Percentiles rank a stretch among this genome's conserved stretches.
Evolutionary conservation across 2,329 filamentous ascomycete species (phyloP).

Genomic region (Fusarium floridanum): DNA sequence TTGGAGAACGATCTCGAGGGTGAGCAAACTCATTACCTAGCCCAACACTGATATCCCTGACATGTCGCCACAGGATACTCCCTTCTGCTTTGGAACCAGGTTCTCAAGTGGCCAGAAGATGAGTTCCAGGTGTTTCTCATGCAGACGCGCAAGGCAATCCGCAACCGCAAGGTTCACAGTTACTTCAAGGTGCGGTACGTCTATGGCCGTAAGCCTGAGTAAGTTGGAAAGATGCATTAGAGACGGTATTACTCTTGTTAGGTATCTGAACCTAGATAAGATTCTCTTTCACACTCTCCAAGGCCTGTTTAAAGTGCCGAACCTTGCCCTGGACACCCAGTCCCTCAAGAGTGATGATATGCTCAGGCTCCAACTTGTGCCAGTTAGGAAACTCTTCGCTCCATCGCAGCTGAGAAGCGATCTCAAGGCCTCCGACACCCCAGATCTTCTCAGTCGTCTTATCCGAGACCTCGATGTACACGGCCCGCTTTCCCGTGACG

Average conservation of each 20-base stretch:
- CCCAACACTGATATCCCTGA: not conserved
- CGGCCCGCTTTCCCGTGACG: not conserved
- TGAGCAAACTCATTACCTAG: not conserved
- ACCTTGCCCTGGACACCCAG: not conserved
- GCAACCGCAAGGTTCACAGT: conserved; percentile 17
- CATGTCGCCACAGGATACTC: conserved; percentile 8
- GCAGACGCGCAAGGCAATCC: conserved; percentile 18
- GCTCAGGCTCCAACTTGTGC: not conserved
- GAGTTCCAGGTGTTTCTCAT: conserved; percentile 20
- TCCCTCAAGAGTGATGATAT: not conserved
- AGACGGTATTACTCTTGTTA: not conserved
- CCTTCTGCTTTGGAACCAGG: conserved; percentile 20
- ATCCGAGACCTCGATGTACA: not conserved
- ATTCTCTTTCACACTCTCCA: not conserved
- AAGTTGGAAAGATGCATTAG: not conserved
- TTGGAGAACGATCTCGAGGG: conserved; percentile 24
- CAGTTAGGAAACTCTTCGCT: not conserved
- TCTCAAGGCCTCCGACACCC: not conserved
- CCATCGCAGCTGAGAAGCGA: not conserved
- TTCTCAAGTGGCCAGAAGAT: conserved; percentile 19
- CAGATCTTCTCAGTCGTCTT: not conserved
- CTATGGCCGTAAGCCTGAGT: conserved; percentile 14
- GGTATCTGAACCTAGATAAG: not conserved
- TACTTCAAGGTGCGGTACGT: conserved; percentile 24
- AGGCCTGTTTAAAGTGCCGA: not conserved